These are phyloP conservation scores for Uronychia setigera DNA, from an alignment of 73 alveolate genomes.

Conservation along the genomic window DNA sequence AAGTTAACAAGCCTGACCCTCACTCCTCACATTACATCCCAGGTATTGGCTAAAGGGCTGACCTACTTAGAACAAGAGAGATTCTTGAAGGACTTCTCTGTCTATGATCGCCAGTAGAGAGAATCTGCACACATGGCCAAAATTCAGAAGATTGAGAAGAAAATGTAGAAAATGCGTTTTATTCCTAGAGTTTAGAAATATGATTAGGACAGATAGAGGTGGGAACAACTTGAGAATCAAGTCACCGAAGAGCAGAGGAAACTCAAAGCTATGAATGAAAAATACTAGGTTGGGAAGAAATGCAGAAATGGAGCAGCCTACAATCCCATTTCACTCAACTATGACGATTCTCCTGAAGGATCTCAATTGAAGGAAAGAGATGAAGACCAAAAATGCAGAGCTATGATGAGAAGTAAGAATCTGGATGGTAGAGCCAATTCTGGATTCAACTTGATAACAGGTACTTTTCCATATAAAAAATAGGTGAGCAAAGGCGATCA, in stretches of 20 bases:
- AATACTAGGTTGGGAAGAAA: constrained; percentile 21
- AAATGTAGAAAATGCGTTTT: neutral
- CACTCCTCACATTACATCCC: constrained; percentile 31
- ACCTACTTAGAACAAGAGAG: constrained; percentile 3
- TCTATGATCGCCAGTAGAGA: neutral
- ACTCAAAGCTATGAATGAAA: constrained; percentile 77
- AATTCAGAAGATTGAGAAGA: neutral
- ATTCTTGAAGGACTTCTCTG: neutral
- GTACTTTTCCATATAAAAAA: constrained; percentile 10
- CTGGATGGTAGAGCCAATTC: constrained; percentile 84
- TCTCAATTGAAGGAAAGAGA: constrained; percentile 71
- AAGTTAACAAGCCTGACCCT: constrained; percentile 51
- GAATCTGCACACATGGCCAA: neutral
- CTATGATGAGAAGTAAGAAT: constrained; percentile 83
- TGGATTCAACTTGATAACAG: constrained; percentile 86
- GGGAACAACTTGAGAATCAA: constrained; percentile 88
- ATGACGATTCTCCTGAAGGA: constrained; percentile 87
- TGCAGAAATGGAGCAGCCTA: constrained; percentile 61
- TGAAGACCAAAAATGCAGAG: constrained; percentile 82
- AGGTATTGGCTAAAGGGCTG: constrained; percentile 15
- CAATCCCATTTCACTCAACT: constrained; percentile 88
- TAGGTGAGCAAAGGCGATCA: constrained; percentile 57
- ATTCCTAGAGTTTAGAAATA: neutral
- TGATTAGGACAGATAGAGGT: constrained; percentile 77
- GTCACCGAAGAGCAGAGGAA: constrained; percentile 65